phyloP scores from a whole-genome alignment of 768 basidiomycete species.

The Boletus coccyginus region DNA sequence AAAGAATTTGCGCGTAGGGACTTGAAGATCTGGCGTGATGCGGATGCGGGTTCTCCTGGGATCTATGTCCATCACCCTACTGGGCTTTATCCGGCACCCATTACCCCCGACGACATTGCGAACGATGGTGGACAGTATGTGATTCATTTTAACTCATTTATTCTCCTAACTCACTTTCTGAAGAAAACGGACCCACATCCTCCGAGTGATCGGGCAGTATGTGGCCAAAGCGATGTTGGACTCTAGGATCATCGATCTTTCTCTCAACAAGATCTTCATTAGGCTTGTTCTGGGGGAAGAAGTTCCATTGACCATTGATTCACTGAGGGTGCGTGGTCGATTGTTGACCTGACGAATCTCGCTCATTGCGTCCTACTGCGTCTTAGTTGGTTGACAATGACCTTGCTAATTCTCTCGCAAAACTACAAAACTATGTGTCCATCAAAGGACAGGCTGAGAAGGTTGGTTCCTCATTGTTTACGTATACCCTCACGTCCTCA shows the following conservation, averaged over 20 bases:
- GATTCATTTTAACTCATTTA: background rate
- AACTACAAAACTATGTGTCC: slow-evolving; percentile 68
- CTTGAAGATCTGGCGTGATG: slow-evolving; percentile 89
- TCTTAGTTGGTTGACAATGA: slow-evolving; percentile 76
- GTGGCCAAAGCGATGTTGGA: slow-evolving; percentile 96
- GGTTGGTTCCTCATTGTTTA: slow-evolving; percentile 32
- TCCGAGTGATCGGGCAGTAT: slow-evolving; percentile 92
- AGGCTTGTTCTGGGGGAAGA: slow-evolving; percentile 86
- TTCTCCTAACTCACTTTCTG: background rate
- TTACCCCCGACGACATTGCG: slow-evolving; percentile 62
- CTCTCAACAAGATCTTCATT: slow-evolving; percentile 94
- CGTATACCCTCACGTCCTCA: background rate
- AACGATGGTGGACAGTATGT: slow-evolving; percentile 77
- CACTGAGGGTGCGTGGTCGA: slow-evolving; percentile 63
- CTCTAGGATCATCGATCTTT: slow-evolving; percentile 94
- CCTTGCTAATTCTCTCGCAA: slow-evolving; percentile 81
- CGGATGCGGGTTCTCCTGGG: slow-evolving; percentile 58
- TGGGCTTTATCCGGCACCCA: slow-evolving; percentile 88
- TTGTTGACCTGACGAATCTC: background rate
- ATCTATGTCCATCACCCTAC: slow-evolving; percentile 79
- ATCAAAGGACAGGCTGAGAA: slow-evolving; percentile 51
- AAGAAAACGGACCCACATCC: slow-evolving; percentile 83
- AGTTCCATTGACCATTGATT: slow-evolving; percentile 78
- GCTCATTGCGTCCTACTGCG: slow-evolving; percentile 30
- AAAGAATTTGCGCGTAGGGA: slow-evolving; percentile 90